Conservation (phyloP, 2,329 filamentous ascomycete species). For the Orbilia oligospora region DNA sequence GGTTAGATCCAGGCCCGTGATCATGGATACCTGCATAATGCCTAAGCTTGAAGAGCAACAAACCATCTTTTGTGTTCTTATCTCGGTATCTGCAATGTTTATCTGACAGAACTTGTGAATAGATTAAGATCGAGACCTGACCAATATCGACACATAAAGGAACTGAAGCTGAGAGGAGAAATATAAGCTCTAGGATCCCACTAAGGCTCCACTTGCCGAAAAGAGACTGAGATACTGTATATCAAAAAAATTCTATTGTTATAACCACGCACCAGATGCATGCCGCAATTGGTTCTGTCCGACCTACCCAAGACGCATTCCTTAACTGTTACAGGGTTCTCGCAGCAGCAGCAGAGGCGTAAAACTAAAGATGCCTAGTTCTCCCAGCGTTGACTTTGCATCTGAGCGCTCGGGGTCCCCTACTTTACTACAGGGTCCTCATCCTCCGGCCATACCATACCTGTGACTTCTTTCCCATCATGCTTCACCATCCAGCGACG, state of each 20-base stretch:
- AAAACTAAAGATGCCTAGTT: neutral
- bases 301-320: neutral
- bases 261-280: neutral
- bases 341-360: neutral
- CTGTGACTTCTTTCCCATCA: neutral
- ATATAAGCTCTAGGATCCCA: neutral
- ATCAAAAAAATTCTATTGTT: neutral
- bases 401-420: neutral
- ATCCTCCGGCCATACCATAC: neutral
- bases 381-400: neutral
- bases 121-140: neutral
- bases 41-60: neutral
- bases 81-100: neutral
- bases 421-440: neutral
- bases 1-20: neutral
- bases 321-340: constrained; percentile 7
- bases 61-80: neutral
- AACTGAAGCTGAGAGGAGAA: neutral
- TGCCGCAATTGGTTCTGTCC: neutral
- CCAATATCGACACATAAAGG: neutral
- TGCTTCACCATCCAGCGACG: neutral
- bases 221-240: neutral
- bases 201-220: neutral
- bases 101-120: neutral
- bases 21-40: too few species aligned